A percentile compares a stretch with the other conserved stretches of the same genome.
phyloP scores from a whole-genome alignment of 2,329 filamentous ascomycete species.

The Daldinia sp. region DNA sequence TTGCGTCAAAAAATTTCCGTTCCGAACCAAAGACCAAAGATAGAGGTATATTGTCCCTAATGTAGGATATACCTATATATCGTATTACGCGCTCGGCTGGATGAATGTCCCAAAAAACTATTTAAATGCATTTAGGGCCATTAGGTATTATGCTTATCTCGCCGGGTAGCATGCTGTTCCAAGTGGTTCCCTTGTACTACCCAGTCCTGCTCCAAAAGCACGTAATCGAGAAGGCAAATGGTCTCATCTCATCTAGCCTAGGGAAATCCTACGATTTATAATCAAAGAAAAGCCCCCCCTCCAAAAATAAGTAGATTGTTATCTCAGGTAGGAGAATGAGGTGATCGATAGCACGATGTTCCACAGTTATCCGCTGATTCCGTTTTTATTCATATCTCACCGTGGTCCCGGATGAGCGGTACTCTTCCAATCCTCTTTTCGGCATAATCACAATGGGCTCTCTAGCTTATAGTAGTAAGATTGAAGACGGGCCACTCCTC shows the following conservation, averaged over 20 bases:
- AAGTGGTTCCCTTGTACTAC: slow-evolving; percentile 8
- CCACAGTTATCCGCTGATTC: slow-evolving; percentile 1
- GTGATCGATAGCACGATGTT: neutral
- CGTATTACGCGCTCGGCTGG: too few species aligned
- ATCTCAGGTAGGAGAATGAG: neutral
- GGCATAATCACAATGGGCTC: slow-evolving; percentile 31
- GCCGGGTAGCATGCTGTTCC: neutral
- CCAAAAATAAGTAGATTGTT: slow-evolving; percentile 7
- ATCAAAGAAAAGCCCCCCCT: slow-evolving; percentile 15
- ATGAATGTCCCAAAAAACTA: too few species aligned
- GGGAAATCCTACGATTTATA: slow-evolving; percentile 19
- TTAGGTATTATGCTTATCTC: slow-evolving; percentile 2
- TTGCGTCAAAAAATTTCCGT: too few species aligned
- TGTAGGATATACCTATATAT: too few species aligned
- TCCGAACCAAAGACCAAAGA: too few species aligned
- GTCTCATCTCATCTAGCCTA: slow-evolving; percentile 15
- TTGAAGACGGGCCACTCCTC: slow-evolving; percentile 8
- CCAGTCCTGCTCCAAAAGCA: slow-evolving; percentile 11
- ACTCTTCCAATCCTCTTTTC: neutral
- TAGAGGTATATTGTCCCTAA: too few species aligned
- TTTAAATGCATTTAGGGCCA: neutral
- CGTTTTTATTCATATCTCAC: slow-evolving; percentile 22
- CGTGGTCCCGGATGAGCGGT: slow-evolving; percentile 1
- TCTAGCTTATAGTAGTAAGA: slow-evolving; percentile 4
- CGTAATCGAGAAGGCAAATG: slow-evolving; percentile 28